Conservation (phyloP, 768 basidiomycete species). For the Kwoniella pini region DNA sequence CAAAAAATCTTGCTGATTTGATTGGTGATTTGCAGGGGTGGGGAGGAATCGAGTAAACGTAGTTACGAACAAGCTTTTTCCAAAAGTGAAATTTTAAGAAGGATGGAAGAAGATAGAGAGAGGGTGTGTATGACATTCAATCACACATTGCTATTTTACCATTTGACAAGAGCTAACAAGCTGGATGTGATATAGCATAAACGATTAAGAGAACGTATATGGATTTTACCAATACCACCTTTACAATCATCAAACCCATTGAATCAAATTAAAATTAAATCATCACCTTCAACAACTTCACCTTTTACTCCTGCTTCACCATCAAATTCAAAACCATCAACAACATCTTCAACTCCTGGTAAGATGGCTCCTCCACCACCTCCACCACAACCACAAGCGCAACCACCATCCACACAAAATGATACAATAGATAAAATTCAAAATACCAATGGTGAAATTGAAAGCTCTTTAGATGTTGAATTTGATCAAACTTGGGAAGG, state of each 20-base stretch:
- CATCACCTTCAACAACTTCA: conserved; percentile 41
- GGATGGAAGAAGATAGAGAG: conserved; percentile 89
- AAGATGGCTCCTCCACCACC: conserved; percentile 23
- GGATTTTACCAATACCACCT: conserved; percentile 60
- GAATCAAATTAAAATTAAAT: conserved; percentile 7
- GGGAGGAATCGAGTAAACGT: conserved; percentile 31
- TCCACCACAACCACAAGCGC: neutral
- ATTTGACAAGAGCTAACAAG: too few species aligned
- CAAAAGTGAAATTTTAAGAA: conserved; percentile 72
- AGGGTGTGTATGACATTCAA: conserved; percentile 57
- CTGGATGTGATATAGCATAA: conserved; percentile 75
- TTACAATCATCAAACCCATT: conserved; percentile 9
- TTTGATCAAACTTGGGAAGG: conserved; percentile 57
- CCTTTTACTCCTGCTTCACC: conserved; percentile 56
- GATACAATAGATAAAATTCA: neutral
- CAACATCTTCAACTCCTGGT: conserved; percentile 6
- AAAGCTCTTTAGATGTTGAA: conserved; percentile 54
- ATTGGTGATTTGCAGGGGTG: too few species aligned
- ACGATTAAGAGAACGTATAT: conserved; percentile 81
- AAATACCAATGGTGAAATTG: conserved; percentile 24
- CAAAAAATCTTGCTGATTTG: too few species aligned
- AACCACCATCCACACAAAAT: neutral
- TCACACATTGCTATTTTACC: too few species aligned
- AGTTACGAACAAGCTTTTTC: conserved; percentile 57
- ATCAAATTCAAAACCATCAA: neutral